Base-by-base conservation (phyloP, 2,329 filamentous ascomycete genomes). In the Talaromyces sp. region DNA sequence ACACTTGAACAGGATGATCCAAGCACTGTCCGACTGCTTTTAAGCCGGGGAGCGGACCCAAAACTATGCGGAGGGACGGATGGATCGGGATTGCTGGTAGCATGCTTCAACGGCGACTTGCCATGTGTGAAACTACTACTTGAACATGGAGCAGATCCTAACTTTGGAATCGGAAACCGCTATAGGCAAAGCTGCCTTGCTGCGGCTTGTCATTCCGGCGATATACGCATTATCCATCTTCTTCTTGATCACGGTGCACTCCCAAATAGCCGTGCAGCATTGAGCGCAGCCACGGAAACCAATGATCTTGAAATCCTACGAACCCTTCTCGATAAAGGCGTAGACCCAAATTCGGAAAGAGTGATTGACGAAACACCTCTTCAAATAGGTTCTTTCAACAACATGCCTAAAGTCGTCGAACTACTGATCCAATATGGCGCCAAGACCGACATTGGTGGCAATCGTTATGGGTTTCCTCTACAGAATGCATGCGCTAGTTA, bases 371-470 rank as follows among this genome's bases (percentile, higher is more conserved):
- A 47, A 13, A 54, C 47, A 15, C 62, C 62, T 0, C 49, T 67
- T n/a, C 61, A 67, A 38, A 15, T 47, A 5, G 56, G 47, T n/a
- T 64, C 56, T 36, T 36, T 15, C 11, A 22, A 8, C 7, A 10
- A 19, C 22, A 17, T 5, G 6, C 31, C 22, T 3, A 47, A 64
- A 29, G n/a, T 10, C 17, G 61, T 61, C 2, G 45, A 61, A 15
- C 34, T 64, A 1, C 61, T 67, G 2, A 34, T 67, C 2, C n/a
- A 61, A 17, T 22, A 47, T 22, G 56, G 56, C 11, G 65, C 56
- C 3, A n/a, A 65, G 34, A 38, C 54, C 1, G 61, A 58, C 10
- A 3, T 36, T 29, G 61, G 61, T 17, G 53, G 51, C 2, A 34
- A 45, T 17, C 36, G 45, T 3, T 34, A 27, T 19, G 54, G 47